Percentiles rank a stretch among this genome's conserved stretches.
Evolutionary conservation across 1,284 basidiomycete genomes (phyloP).

Genomic region (Apiotrichum mycotoxinovorans): DNA sequence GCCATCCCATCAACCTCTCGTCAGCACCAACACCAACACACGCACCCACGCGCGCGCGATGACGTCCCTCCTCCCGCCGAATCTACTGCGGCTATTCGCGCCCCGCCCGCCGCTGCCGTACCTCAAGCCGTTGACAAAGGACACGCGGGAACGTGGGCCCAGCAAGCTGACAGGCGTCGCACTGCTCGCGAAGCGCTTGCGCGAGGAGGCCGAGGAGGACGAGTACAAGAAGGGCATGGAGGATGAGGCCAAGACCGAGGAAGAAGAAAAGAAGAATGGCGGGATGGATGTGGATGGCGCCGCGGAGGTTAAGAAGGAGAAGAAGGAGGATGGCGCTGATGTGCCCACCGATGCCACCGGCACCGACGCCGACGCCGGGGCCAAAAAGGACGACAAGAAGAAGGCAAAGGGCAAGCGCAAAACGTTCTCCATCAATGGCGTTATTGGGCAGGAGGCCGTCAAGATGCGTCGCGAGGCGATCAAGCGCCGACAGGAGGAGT

Average conservation of each 20-base stretch:
- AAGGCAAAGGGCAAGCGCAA: conserved; percentile 68
- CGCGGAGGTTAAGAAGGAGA: conserved; percentile 49
- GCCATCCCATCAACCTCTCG: not conserved
- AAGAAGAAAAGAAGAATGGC: conserved; percentile 62
- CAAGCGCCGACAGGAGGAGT: conserved; percentile 71
- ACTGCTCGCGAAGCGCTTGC: conserved; percentile 65
- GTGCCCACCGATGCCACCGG: conserved; percentile 58
- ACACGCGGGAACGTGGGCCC: conserved; percentile 66
- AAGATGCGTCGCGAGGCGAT: conserved; percentile 73
- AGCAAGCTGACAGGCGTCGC: conserved; percentile 74
- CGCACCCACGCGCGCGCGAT: conserved; percentile 26
- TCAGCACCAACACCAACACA: not conserved
- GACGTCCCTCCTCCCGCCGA: conserved; percentile 85
- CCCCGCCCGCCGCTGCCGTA: conserved; percentile 84
- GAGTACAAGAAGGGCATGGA: conserved; percentile 46
- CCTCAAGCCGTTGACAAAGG: conserved; percentile 73
- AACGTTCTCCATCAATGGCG: conserved; percentile 56
- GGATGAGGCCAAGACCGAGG: conserved; percentile 52
- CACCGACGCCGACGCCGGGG: conserved; percentile 12
- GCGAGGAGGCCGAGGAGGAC: conserved; percentile 66
- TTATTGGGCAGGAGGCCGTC: conserved; percentile 51
- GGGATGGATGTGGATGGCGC: conserved; percentile 46
- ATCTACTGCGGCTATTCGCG: conserved; percentile 89
- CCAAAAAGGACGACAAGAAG: conserved; percentile 47
- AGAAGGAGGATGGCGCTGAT: conserved; percentile 46